These are phyloP conservation scores for Ophiostoma sp. DNA, from an alignment of 2,329 filamentous ascomycete species.

Conservation along the genomic window DNA sequence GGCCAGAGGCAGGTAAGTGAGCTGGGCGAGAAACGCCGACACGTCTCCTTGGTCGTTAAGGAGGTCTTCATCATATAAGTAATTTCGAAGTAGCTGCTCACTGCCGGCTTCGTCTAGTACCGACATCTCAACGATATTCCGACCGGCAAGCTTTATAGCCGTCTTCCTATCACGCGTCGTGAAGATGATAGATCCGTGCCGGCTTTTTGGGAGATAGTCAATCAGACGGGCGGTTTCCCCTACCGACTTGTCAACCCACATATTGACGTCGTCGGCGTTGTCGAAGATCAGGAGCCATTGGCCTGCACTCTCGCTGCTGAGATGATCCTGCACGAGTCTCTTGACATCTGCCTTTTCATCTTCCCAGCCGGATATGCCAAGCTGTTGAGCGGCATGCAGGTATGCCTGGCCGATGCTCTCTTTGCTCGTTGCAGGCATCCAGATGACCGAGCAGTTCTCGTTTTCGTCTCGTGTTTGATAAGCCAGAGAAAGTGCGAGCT, in stretches of 20 bases:
- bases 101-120: background rate
- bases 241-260: background rate
- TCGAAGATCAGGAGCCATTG: background rate
- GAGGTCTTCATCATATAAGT: background rate
- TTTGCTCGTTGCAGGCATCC: background rate
- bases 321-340: background rate
- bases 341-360: background rate
- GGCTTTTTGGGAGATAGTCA: slow-evolving; percentile 1
- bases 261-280: slow-evolving; percentile 1
- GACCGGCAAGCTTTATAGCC: background rate
- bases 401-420: background rate
- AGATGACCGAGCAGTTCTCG: background rate
- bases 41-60: background rate
- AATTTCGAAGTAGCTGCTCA: background rate
- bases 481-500: background rate
- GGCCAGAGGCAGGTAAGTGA: background rate
- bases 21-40: background rate
- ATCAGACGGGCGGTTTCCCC: background rate
- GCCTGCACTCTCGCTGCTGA: background rate
- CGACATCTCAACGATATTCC: background rate
- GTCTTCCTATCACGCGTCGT: background rate
- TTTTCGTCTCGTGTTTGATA: background rate
- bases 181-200: background rate
- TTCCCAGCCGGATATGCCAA: background rate
- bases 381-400: background rate